Evolutionary conservation across 441 rosid species (phyloP).

Genomic region (Pelargonium myrrhifolium): DNA sequence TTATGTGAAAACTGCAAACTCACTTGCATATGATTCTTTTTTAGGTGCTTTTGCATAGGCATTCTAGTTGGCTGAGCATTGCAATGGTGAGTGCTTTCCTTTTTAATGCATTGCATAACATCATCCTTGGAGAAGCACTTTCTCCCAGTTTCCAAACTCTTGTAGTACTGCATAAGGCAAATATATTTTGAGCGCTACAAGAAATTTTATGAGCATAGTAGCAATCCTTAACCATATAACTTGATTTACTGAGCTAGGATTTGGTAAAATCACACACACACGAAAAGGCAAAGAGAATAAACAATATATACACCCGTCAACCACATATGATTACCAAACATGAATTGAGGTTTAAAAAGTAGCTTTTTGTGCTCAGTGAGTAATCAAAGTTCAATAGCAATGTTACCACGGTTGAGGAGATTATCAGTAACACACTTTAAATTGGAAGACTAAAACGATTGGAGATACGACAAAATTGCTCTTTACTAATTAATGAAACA

Average conservation of each 20-base stretch:
- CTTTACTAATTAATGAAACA: neutral
- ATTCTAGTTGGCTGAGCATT: constrained; percentile 10
- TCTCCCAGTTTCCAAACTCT: constrained; percentile 34
- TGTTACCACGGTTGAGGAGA: neutral
- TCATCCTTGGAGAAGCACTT: constrained; percentile 45
- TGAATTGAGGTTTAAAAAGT: neutral
- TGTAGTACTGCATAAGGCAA: constrained; percentile 38
- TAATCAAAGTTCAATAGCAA: too few relatives aligned
- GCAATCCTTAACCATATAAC: neutral
- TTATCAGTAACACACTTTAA: neutral
- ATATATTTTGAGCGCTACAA: neutral
- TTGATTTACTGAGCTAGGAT: neutral
- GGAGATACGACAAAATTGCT: neutral
- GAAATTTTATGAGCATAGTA: neutral
- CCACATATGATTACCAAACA: neutral
- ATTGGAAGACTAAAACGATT: neutral
- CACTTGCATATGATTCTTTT: constrained; percentile 23
- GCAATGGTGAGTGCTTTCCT: constrained; percentile 18
- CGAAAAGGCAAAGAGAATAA: neutral
- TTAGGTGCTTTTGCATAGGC: constrained; percentile 10
- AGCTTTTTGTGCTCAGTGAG: neutral
- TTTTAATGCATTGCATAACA: constrained; percentile 27
- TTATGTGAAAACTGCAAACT: constrained; percentile 13
- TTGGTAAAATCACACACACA: neutral
- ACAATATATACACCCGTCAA: neutral